Evolutionary conservation across 768 basidiomycete species (phyloP).

Genomic region (Termitomyces sp.): DNA sequence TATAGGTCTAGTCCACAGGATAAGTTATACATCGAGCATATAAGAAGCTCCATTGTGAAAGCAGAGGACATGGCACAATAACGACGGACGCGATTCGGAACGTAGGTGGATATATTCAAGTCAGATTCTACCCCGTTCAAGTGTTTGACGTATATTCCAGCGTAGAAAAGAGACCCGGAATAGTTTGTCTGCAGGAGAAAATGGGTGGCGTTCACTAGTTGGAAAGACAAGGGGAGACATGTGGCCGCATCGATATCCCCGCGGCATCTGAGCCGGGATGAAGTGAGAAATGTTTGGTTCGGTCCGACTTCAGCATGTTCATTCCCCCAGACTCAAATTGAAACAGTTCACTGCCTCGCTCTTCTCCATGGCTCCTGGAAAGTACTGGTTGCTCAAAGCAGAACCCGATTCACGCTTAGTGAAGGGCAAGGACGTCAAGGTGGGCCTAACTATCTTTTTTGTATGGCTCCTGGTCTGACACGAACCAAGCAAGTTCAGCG

Average conservation of each 20-base stretch:
- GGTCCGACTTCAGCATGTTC: not conserved
- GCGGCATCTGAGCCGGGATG: not conserved
- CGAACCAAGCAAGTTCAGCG: conserved; percentile 59
- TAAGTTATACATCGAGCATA: not conserved
- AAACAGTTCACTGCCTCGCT: not conserved
- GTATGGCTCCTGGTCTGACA: not conserved
- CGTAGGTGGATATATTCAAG: not conserved
- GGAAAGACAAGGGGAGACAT: too few species aligned
- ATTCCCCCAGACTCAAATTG: not conserved
- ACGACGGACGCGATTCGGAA: not conserved
- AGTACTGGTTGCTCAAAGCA: conserved; percentile 80
- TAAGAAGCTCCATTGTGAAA: not conserved
- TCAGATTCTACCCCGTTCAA: not conserved
- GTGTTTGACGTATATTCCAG: not conserved
- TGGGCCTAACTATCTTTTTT: conserved; percentile 19
- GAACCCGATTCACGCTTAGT: conserved; percentile 83
- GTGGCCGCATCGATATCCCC: too few species aligned
- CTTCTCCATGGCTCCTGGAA: conserved; percentile 18
- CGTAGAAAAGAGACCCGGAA: not conserved
- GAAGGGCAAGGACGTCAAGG: conserved; percentile 88
- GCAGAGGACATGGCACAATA: not conserved
- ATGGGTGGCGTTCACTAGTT: not conserved
- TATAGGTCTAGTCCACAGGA: not conserved
- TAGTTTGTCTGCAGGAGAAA: not conserved
- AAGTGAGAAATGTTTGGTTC: not conserved